These are phyloP conservation scores for Tilletiopsis washingtonensis DNA, from an alignment of 1,284 basidiomycete genomes.

Conservation along the genomic window DNA sequence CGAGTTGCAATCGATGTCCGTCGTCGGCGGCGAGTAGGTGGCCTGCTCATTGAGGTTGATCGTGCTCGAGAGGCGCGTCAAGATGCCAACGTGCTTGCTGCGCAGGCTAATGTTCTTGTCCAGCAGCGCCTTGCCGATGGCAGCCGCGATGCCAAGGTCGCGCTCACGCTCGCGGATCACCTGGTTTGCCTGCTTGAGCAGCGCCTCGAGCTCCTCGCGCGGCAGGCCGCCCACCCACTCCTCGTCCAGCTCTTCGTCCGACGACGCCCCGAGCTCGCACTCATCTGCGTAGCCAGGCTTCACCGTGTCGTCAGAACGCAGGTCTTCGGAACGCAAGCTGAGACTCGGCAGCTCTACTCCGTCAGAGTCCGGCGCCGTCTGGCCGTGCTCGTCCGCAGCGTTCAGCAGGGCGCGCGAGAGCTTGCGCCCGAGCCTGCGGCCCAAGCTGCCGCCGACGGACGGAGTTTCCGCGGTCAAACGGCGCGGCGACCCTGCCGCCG, in stretches of 20 bases:
- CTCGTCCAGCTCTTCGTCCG: conserved; percentile 12
- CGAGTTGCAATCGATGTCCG: conserved; percentile 13
- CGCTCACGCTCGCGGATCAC: conserved; percentile 33
- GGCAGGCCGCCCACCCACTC: conserved; percentile 23
- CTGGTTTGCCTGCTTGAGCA: conserved; percentile 29
- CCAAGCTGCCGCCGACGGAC: background rate
- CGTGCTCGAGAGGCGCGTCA: conserved; percentile 1
- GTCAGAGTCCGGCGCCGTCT: background rate
- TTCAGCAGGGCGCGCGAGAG: background rate
- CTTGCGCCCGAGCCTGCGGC: background rate
- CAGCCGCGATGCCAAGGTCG: conserved; percentile 34
- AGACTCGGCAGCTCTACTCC: no score
- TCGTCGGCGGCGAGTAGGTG: conserved; percentile 29
- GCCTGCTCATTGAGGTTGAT: background rate
- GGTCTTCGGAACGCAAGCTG: no score
- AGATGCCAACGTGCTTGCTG: conserved; percentile 13
- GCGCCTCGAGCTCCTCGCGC: conserved; percentile 29
- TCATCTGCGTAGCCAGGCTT: background rate
- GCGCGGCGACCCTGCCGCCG: no score
- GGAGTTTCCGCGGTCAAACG: no score
- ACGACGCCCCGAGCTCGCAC: background rate
- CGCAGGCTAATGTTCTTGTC: conserved; percentile 35
- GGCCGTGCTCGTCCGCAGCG: no score
- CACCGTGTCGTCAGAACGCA: no score
- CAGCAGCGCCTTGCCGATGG: conserved; percentile 36